Percentiles rank a stretch among this genome's conserved stretches.
Conservation (phyloP, 176 grass and related monocot species). For the Thalia dealbata region DNA sequence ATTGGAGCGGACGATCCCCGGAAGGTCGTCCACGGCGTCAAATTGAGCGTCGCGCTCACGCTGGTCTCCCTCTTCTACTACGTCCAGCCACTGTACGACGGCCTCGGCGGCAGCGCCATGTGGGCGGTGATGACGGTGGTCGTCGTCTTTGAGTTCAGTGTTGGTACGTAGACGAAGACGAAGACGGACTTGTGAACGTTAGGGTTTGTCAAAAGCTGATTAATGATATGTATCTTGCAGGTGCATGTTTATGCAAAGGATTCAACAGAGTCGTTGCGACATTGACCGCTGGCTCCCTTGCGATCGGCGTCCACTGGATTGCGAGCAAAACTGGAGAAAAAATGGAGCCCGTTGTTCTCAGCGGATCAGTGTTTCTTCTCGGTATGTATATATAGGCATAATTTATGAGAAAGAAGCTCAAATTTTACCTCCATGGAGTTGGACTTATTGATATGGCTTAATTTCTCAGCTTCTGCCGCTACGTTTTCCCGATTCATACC, state of each 20-base stretch:
- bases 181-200: not conserved
- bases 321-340: conserved; percentile 10
- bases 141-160: not conserved
- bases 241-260: conserved; percentile 11
- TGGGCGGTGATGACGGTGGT: conserved; percentile 60
- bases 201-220: too few species aligned
- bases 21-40: conserved; percentile 41
- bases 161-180: not conserved
- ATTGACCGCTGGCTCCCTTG: not conserved
- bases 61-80: conserved; percentile 63
- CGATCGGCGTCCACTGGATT: conserved; percentile 5
- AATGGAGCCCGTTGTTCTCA: not conserved
- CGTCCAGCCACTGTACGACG: conserved; percentile 42
- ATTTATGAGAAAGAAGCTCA: not conserved
- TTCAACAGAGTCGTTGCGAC: conserved; percentile 1
- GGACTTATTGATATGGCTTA: too few species aligned
- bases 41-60: conserved; percentile 48
- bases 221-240: not conserved
- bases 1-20: conserved; percentile 49
- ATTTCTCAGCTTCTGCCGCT: not conserved
- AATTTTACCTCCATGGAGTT: not conserved
- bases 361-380: not conserved
- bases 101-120: conserved; percentile 43
- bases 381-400: not conserved
- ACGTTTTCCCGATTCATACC: conserved; percentile 8